A percentile compares a stretch with the other conserved stretches of the same genome.
These are phyloP conservation scores for Aspergillus pseudoglaucus DNA, from an alignment of 2,329 filamentous ascomycete species.

Conservation along the genomic window DNA sequence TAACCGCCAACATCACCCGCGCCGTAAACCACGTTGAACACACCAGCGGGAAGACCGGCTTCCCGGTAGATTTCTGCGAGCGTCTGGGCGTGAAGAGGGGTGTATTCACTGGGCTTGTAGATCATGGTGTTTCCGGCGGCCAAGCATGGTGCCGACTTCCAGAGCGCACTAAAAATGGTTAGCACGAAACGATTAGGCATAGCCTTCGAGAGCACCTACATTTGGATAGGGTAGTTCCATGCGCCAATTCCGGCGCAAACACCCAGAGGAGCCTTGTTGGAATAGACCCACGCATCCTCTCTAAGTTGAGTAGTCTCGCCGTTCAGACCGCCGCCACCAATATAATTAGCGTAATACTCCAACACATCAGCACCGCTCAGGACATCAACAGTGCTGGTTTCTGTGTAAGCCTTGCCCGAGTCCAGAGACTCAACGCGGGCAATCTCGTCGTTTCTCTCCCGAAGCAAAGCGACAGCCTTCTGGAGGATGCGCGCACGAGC, in stretches of 20 bases:
- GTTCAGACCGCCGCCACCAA: conserved; percentile 70
- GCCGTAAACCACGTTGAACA: conserved; percentile 83
- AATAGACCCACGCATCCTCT: conserved; percentile 73
- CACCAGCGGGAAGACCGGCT: conserved; percentile 71
- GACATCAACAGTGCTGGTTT: conserved; percentile 78
- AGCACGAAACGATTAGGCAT: background rate
- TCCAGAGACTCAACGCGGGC: conserved; percentile 75
- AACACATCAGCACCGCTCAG: conserved; percentile 77
- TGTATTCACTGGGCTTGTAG: conserved; percentile 85
- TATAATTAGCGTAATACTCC: conserved; percentile 76
- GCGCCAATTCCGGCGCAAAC: conserved; percentile 83
- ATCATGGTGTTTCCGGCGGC: conserved; percentile 86
- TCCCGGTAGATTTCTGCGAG: conserved; percentile 71
- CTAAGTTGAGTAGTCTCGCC: conserved; percentile 71
- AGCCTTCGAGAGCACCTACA: conserved; percentile 36
- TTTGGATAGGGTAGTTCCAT: conserved; percentile 90
- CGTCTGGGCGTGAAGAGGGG: conserved; percentile 70
- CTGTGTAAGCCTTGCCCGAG: conserved; percentile 78
- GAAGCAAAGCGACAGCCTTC: conserved; percentile 65
- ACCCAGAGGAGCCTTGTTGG: conserved; percentile 71
- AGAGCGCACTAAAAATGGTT: conserved; percentile 52
- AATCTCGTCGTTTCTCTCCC: conserved; percentile 70
- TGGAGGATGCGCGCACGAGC: conserved; percentile 72
- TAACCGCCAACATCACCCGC: conserved; percentile 70
- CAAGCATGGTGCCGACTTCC: conserved; percentile 81